phyloP scores from a whole-genome alignment of 495 filamentous ascomycete species.

The Parathielavia appendiculata region DNA sequence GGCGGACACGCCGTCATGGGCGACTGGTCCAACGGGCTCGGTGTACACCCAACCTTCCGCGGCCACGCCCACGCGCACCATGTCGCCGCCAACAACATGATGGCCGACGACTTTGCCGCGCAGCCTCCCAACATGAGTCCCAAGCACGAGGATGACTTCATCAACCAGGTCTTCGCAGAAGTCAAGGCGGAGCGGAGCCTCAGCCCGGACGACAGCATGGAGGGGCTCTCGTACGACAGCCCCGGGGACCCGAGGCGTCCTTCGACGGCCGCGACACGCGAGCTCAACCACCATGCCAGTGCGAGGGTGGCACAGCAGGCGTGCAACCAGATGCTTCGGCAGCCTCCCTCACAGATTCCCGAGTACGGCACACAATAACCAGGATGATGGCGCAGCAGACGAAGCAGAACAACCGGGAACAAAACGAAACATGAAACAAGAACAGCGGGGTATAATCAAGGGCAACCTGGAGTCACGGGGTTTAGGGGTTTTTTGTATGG shows the following conservation, averaged over 20 bases:
- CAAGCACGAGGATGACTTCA: conserved; percentile 39
- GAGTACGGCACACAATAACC: conserved; percentile 13
- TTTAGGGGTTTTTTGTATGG: not conserved
- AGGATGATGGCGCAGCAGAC: not conserved
- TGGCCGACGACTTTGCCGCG: conserved; percentile 20
- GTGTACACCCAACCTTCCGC: conserved; percentile 23
- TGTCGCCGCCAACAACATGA: conserved; percentile 19
- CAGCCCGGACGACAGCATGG: conserved; percentile 24
- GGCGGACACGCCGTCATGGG: conserved; percentile 25
- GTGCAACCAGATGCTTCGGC: conserved; percentile 38
- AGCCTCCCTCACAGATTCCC: conserved; percentile 10
- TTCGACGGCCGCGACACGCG: conserved; percentile 16
- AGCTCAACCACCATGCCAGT: conserved; percentile 32
- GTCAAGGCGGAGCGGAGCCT: conserved; percentile 21
- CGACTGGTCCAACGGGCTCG: conserved; percentile 30
- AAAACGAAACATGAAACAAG: conserved; percentile 2
- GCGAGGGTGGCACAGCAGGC: conserved; percentile 40
- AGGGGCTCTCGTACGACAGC: conserved; percentile 24
- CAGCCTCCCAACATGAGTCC: conserved; percentile 25
- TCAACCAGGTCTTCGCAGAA: conserved; percentile 39
- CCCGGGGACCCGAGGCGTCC: not conserved
- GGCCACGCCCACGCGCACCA: conserved; percentile 25
- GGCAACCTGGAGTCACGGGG: conserved; percentile 2
- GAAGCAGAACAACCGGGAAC: not conserved
- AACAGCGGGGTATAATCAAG: conserved; percentile 1